Percentiles rank a stretch among this genome's conserved stretches.
These are phyloP conservation scores for Schwanniomyces etchellsii DNA, from an alignment of 1,139 yeast genomes.

Conservation along the genomic window DNA sequence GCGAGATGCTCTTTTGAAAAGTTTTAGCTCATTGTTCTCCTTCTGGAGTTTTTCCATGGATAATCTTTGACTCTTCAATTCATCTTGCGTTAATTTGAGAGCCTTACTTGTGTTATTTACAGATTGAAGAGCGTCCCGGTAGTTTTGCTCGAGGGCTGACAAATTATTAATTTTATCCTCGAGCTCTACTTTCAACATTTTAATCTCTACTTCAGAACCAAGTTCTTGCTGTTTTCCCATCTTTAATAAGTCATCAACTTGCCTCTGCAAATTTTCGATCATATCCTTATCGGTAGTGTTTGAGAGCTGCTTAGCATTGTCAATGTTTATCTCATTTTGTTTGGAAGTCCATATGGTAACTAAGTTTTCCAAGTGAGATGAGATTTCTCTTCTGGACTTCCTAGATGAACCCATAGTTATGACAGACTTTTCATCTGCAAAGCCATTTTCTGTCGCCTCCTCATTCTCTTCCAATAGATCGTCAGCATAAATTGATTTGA, in stretches of 20 bases:
- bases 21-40: constrained; percentile 66
- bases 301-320: constrained; percentile 5
- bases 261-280: constrained; percentile 39
- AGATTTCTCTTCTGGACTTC: constrained; percentile 29
- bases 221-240: constrained; percentile 35
- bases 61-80: constrained; percentile 56
- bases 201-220: constrained; percentile 26
- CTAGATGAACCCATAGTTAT: constrained; percentile 19
- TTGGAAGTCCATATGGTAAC: constrained; percentile 30
- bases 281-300: constrained; percentile 10
- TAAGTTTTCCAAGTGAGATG: constrained; percentile 35
- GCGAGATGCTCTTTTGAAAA: constrained; percentile 42
- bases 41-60: constrained; percentile 49
- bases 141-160: constrained; percentile 48
- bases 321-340: constrained; percentile 8
- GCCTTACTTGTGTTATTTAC: constrained; percentile 76
- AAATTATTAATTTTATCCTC: constrained; percentile 22
- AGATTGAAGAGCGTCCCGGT: constrained; percentile 65
- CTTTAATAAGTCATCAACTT: constrained; percentile 40
- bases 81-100: constrained; percentile 65
- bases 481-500: constrained; percentile 31
- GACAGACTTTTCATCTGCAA: constrained; percentile 17
- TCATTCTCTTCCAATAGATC: constrained; percentile 22
- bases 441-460: constrained; percentile 10
- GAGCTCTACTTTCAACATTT: constrained; percentile 32